A percentile compares a stretch with the other conserved stretches of the same genome.
Conservation (phyloP, 441 rosid genomes). For the Euphorbia neoarborescens region DNA sequence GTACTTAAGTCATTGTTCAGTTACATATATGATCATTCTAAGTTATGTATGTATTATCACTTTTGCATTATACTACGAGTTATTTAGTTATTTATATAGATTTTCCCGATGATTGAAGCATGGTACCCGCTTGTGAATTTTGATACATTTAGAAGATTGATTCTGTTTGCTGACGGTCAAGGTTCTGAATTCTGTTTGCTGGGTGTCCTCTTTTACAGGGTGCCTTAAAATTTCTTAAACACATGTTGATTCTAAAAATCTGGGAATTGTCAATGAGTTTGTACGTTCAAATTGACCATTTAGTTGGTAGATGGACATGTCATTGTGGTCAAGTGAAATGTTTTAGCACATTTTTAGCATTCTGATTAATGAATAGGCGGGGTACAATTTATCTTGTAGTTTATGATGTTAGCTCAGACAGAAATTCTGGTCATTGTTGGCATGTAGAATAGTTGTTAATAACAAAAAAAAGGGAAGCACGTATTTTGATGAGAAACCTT, state of each 20-base stretch:
- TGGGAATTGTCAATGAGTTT: neutral
- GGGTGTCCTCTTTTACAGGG: neutral
- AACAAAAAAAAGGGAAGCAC: no score
- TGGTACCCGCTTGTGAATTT: neutral
- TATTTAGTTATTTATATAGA: neutral
- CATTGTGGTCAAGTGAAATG: neutral
- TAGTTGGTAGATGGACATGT: neutral
- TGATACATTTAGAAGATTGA: neutral
- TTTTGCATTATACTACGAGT: neutral
- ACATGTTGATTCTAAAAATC: neutral
- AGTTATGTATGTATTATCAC: neutral
- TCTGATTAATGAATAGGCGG: neutral
- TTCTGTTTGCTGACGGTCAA: neutral
- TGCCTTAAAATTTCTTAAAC: neutral
- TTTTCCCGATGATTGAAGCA: neutral
- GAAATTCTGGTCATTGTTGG: neutral
- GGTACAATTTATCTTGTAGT: neutral
- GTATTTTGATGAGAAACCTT: no score
- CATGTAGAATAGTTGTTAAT: neutral
- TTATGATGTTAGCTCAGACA: neutral
- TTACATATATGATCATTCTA: neutral
- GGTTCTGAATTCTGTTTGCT: neutral
- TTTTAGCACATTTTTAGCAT: neutral
- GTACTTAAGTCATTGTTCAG: slow-evolving; percentile 15
- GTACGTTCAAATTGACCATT: neutral